Evolutionary conservation across 2,329 filamentous ascomycete genomes (phyloP), one percentile per base, ranked within the genome.

Genomic region (Fulvia fulva): DNA sequence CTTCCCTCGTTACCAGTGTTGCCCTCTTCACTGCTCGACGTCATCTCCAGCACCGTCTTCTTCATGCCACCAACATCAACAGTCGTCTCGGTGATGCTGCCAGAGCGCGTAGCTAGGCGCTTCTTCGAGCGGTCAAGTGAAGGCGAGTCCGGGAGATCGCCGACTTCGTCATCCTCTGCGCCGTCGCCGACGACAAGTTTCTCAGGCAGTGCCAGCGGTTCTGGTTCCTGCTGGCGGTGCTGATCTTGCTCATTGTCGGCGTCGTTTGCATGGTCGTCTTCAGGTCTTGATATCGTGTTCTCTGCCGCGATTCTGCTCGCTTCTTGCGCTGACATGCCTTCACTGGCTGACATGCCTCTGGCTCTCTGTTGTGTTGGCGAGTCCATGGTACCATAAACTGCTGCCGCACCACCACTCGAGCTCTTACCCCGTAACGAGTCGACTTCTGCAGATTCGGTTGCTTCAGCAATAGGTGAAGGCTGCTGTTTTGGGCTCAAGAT

Each of bases 401-500:
- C 85, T 64, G 86, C 83, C 2, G 85, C 83, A 34, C 85, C 87
- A 67, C 88, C 87, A 63, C 84, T 87, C 1, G 83, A 83, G 9
- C 83, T 81, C 26, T 53, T 57, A 9, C 49, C 55, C 6, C 55
- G 22, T 53, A 60, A 47, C 28, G 58, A 45, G 52, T 61, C 34
- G 43, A 58, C 51, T 34, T 61, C 45, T 46, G 52, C 37, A n/a
- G 41, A 32, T 19, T 50, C 47, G 26, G 4, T 50, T 28, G 26
- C 47, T 32, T 50, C 47, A 50, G 22, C 47, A 32, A 50, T 25
- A 7, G 47, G 47, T 26, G 25, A 32, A 11, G 25, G 47, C 47
- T 50, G 23, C 3, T 32, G 52, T 19, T 34, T 50, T 11, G 47
- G 47, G 26, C 47, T 50, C 26, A 50, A 21, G 16, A 44, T 22